Evolutionary conservation across 805 yeast genomes (phyloP).

Genomic region (Saturnispora zaruensis): DNA sequence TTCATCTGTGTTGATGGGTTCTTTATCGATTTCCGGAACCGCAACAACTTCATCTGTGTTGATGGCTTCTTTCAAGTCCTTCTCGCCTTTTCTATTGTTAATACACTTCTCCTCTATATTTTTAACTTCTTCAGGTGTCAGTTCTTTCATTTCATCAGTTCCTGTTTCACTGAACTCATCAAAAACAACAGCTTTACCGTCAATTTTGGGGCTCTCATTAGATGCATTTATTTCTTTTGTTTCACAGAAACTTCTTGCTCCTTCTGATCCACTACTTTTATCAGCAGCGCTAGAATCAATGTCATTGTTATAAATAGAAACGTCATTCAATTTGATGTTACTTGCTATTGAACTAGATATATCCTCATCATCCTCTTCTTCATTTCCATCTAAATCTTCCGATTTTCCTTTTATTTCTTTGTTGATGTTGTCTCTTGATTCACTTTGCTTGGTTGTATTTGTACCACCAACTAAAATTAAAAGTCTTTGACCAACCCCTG

Average conservation of each 20-base stretch:
- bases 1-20: too few relatives aligned
- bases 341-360: neutral
- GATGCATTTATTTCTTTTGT: neutral
- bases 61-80: too few relatives aligned
- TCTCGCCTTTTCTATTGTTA: too few relatives aligned
- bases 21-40: too few relatives aligned
- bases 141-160: neutral
- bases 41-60: too few relatives aligned
- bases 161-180: neutral
- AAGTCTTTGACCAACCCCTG: conserved; percentile 54
- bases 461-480: conserved; percentile 38
- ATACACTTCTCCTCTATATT: too few relatives aligned
- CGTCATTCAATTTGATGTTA: neutral
- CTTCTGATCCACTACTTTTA: neutral
- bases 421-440: neutral
- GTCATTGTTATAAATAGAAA: neutral
- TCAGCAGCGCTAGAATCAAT: neutral
- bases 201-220: neutral
- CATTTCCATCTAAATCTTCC: neutral
- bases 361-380: neutral
- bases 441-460: neutral
- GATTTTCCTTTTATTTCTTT: neutral
- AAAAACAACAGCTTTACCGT: neutral
- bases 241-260: neutral
- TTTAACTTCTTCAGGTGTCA: too few relatives aligned